phyloP scores from a whole-genome alignment of 1,284 basidiomycete species.

The Moniliella sp. region DNA sequence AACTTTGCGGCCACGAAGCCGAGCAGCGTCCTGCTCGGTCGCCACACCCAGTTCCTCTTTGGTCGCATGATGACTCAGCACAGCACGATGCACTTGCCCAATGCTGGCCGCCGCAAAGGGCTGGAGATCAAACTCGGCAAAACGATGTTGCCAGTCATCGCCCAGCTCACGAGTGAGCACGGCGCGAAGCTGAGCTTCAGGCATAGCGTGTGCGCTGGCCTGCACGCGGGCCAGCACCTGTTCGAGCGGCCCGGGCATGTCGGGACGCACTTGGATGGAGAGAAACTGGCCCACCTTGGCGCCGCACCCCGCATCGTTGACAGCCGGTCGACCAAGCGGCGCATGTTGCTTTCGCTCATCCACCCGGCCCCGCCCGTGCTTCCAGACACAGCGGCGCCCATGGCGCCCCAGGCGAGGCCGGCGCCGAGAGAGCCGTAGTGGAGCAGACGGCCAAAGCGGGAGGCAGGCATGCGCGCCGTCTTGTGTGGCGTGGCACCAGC shows the following conservation, averaged over 20 bases:
- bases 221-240: conserved; percentile 73
- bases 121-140: conserved; percentile 55
- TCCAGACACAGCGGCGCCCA: conserved; percentile 10
- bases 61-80: conserved; percentile 36
- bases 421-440: conserved; percentile 30
- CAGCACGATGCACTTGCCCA: conserved; percentile 74
- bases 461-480: conserved; percentile 27
- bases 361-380: conserved; percentile 3
- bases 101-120: conserved; percentile 93
- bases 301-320: conserved; percentile 88
- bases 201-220: conserved; percentile 93
- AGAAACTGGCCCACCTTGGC: conserved; percentile 83
- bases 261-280: conserved; percentile 58
- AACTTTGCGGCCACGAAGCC: conserved; percentile 34
- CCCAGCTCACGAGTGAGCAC: conserved; percentile 59
- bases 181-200: conserved; percentile 80
- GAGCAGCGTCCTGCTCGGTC: conserved; percentile 8
- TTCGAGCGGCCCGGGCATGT: conserved; percentile 64
- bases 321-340: conserved; percentile 69
- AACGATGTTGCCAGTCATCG: conserved; percentile 48
- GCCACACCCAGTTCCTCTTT: conserved; percentile 9
- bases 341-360: conserved; percentile 46
- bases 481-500: conserved; percentile 15
- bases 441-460: conserved; percentile 25
- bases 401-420: conserved; percentile 27